Percentiles rank a stretch among this genome's conserved stretches.
These are phyloP conservation scores for Juncus inflexus DNA, from an alignment of 176 grass and related monocot species.

Conservation along the genomic window DNA sequence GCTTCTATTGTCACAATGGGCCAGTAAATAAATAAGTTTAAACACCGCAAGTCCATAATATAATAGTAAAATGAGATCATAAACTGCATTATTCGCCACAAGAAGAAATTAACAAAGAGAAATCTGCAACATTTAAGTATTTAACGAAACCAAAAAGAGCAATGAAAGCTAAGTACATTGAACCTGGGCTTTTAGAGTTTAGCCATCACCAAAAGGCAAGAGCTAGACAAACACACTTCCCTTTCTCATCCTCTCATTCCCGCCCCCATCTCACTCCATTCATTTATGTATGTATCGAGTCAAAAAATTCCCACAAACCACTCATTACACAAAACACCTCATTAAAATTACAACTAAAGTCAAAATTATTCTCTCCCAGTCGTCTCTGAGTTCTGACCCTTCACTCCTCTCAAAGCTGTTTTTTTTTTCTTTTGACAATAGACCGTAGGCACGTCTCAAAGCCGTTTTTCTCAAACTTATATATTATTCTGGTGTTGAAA, in stretches of 20 bases:
- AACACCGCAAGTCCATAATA: too few species aligned
- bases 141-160: too few species aligned
- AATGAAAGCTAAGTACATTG: constrained; percentile 45
- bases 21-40: too few species aligned
- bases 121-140: too few species aligned
- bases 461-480: constrained; percentile 4
- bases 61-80: too few species aligned
- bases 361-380: too few species aligned
- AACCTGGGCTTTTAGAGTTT: constrained; percentile 69
- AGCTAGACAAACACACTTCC: not conserved
- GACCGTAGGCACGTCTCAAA: too few species aligned
- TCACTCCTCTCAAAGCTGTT: constrained; percentile 22
- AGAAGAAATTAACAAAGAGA: too few species aligned
- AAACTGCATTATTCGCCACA: too few species aligned
- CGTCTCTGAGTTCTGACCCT: constrained; percentile 2
- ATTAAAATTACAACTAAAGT: not conserved
- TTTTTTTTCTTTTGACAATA: too few species aligned
- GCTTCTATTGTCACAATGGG: too few species aligned
- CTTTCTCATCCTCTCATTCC: not conserved
- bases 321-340: not conserved
- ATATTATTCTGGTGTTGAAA: not conserved
- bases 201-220: constrained; percentile 18
- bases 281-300: not conserved
- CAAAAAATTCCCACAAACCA: constrained; percentile 1
- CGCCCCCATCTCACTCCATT: not conserved